These are phyloP conservation scores for Globisporangium irregulare DNA, from an alignment of 352 stramenopile genomes.

Conservation along the genomic window DNA sequence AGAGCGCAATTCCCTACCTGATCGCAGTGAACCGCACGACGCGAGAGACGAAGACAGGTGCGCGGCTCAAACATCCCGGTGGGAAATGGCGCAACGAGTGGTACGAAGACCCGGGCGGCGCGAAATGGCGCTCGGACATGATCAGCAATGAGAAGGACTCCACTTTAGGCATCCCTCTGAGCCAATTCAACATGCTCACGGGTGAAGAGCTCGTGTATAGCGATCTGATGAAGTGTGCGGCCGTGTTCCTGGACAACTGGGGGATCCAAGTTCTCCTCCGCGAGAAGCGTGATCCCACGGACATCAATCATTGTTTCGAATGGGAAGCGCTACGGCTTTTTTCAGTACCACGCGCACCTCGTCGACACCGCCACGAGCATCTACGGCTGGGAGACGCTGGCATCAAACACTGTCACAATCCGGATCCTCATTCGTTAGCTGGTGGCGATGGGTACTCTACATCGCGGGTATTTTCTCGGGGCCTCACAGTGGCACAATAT, in stretches of 20 bases:
- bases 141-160: constrained; percentile 15
- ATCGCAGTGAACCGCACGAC: constrained; percentile 7
- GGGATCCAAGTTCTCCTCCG: not conserved
- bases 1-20: not conserved
- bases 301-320: constrained; percentile 15
- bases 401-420: constrained; percentile 7
- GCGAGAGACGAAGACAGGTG: constrained; percentile 19
- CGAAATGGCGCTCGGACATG: constrained; percentile 24
- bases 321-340: constrained; percentile 13
- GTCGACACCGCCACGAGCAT: not conserved
- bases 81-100: constrained; percentile 35
- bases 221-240: not conserved
- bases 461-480: not conserved
- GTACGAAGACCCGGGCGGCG: constrained; percentile 21
- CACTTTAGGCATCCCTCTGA: constrained; percentile 11
- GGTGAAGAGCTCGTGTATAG: constrained; percentile 6
- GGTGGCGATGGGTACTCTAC: constrained; percentile 2
- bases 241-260: not conserved
- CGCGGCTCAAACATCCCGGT: constrained; percentile 19
- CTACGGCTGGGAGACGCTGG: constrained; percentile 4
- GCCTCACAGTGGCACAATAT: not conserved
- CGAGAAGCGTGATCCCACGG: not conserved
- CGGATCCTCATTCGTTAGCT: constrained; percentile 10
- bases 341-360: constrained; percentile 3
- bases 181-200: constrained; percentile 21